A percentile compares a stretch with the other conserved stretches of the same genome.
Conservation (phyloP, 805 yeast genomes). For the Starmera quercuum region DNA sequence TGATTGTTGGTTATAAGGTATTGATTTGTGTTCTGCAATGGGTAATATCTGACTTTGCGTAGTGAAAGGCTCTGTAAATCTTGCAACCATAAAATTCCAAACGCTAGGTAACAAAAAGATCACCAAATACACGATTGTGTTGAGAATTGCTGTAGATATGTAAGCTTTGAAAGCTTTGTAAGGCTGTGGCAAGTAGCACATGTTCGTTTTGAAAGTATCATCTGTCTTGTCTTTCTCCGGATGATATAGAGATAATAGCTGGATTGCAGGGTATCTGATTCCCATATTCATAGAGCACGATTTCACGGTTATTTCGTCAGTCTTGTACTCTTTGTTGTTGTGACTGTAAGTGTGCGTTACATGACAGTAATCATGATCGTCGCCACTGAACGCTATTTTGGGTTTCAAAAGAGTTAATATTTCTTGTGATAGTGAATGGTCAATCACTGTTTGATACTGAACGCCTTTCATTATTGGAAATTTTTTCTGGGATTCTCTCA, state of each 20-base stretch:
- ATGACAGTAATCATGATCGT: conserved; percentile 95
- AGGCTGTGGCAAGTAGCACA: conserved; percentile 55
- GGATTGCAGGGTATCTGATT: conserved; percentile 76
- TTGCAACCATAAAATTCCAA: conserved; percentile 18
- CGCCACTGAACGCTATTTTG: conserved; percentile 73
- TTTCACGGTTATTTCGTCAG: conserved; percentile 81
- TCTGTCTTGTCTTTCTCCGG: conserved; percentile 21
- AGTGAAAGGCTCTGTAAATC: conserved; percentile 1
- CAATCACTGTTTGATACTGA: conserved; percentile 89
- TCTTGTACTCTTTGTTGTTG: conserved; percentile 19
- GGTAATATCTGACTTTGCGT: conserved; percentile 10
- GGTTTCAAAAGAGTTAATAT: conserved; percentile 60
- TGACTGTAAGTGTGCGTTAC: conserved; percentile 40
- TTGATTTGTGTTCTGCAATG: conserved; percentile 10
- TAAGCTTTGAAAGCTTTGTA: conserved; percentile 34
- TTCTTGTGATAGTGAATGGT: conserved; percentile 46
- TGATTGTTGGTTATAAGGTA: background rate
- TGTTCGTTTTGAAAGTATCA: conserved; percentile 29
- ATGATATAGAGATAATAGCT: conserved; percentile 61
- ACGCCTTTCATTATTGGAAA: conserved; percentile 71
- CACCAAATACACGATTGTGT: conserved; percentile 12
- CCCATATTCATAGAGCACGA: conserved; percentile 94
- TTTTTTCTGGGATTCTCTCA: conserved; percentile 56
- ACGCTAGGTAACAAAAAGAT: conserved; percentile 21
- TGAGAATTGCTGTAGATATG: conserved; percentile 15